Conservation (phyloP, 352 stramenopile species). For the Thraustotheca clavata region DNA sequence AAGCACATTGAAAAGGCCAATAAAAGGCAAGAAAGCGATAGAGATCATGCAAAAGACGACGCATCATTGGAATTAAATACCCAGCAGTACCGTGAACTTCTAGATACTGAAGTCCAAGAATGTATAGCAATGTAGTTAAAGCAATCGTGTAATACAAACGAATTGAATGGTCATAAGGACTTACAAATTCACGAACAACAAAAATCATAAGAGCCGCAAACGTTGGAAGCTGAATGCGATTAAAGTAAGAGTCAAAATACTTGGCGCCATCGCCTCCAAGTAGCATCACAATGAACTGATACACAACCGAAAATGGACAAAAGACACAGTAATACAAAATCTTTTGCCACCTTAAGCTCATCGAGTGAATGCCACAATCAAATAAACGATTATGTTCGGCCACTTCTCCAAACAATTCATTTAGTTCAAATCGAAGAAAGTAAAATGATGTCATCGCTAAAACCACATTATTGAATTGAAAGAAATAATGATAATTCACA, state of each 20-base stretch:
- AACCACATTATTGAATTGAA: conserved; percentile 10
- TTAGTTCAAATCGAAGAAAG: conserved; percentile 15
- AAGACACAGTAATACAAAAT: conserved; percentile 10
- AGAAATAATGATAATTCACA: neutral
- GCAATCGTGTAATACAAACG: neutral
- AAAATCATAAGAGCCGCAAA: neutral
- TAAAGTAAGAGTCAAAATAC: conserved; percentile 15
- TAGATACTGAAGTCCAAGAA: conserved; percentile 12
- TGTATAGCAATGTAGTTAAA: conserved; percentile 25
- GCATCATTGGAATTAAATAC: conserved; percentile 14
- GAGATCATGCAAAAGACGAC: conserved; percentile 2
- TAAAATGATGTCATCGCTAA: neutral
- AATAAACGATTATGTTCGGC: neutral
- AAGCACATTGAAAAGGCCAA: neutral
- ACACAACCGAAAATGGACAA: conserved; percentile 4
- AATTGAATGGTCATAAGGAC: neutral
- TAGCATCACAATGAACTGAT: neutral
- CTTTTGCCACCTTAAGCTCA: conserved; percentile 1
- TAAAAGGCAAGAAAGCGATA: conserved; percentile 1
- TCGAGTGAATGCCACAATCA: neutral
- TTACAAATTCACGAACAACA: neutral
- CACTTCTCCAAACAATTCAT: conserved; percentile 15
- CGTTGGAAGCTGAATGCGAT: neutral
- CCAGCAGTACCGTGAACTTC: neutral
- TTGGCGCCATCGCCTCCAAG: neutral